Evolutionary conservation across 1,139 yeast genomes (phyloP).

Genomic region (Lodderomyces oxycetoniae): DNA sequence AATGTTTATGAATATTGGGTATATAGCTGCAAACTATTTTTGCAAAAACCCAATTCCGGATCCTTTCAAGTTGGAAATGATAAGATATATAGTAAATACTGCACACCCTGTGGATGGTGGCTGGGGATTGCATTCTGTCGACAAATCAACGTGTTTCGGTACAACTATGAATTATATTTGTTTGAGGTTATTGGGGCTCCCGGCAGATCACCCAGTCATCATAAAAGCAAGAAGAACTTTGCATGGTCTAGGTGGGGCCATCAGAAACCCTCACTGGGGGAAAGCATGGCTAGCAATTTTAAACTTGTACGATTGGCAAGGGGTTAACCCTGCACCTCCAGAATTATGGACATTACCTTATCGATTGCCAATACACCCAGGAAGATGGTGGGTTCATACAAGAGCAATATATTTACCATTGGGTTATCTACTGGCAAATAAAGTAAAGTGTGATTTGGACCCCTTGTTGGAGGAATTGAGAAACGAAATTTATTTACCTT

Average conservation of each 20-base stretch:
- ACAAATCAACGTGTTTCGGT: slow-evolving; percentile 93
- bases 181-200: slow-evolving; percentile 72
- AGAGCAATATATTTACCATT: slow-evolving; percentile 86
- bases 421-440: slow-evolving; percentile 69
- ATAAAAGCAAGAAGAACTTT: slow-evolving; percentile 73
- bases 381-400: slow-evolving; percentile 99
- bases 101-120: slow-evolving; percentile 99
- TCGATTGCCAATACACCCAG: slow-evolving; percentile 80
- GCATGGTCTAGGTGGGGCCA: slow-evolving; percentile 78
- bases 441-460: slow-evolving; percentile 54
- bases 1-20: slow-evolving; percentile 93
- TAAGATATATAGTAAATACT: slow-evolving; percentile 78
- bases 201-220: slow-evolving; percentile 71
- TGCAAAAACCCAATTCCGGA: slow-evolving; percentile 66
- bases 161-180: slow-evolving; percentile 82
- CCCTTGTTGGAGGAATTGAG: slow-evolving; percentile 63
- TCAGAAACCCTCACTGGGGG: slow-evolving; percentile 96
- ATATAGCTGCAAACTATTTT: slow-evolving; percentile 69
- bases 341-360: slow-evolving; percentile 91
- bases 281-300: slow-evolving; percentile 83
- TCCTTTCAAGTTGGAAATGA: slow-evolving; percentile 62
- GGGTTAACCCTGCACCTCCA: slow-evolving; percentile 97
- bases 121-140: slow-evolving; percentile 93
- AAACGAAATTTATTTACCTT: slow-evolving; percentile 61
- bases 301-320: slow-evolving; percentile 88